Evolutionary conservation across 2,329 filamentous ascomycete species (phyloP), one percentile per base, ranked within the genome.

Genomic region (Trichoderma simmonsii): DNA sequence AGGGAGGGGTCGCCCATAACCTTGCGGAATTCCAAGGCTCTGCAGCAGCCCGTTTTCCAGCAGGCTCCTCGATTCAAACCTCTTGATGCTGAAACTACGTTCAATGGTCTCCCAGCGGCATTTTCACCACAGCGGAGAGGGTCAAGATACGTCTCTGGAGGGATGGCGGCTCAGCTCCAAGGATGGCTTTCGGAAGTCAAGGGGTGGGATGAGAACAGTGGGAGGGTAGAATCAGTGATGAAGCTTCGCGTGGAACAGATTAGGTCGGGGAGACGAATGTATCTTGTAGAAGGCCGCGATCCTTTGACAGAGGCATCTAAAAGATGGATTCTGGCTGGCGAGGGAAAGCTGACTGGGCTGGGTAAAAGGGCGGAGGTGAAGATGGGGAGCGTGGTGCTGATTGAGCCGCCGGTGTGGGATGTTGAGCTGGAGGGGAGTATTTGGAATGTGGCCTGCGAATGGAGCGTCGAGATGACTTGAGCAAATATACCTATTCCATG

Each of bases 151-250:
- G 26, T 83, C 0, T 65, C 79, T 4, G 79, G 80, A 21, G 83
- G 83, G 0, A 75, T 84, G 26, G 83, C 83, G 1, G 79, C 82
- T 2, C 78, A 79, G 59, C 76, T 84, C 7, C 83, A 84, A 72
- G 79, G 80, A 15, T 83, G 82, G 81, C 76, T 84, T 11, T 82
- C 83, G 0, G 81, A 84, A 26, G 78, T 83, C 28, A 82, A 80
- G 72, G 79, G 79, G 12, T 80, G 78, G 79, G 78, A 80, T 18
- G 75, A 76, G 48, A 62, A 62, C 6, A 72, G 74, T 14, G 21
- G 70, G 15, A 72, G 70, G n/a, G 57, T 73, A 12, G 62, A 72
- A 7, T 64, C 75, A 6, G 74, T 71, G 1, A 71, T 78, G 43
- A 77, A 73, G 12, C 74, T 84, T 18, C 71, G 54, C 4, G 75